These are phyloP conservation scores for Eruca vesicaria DNA, from an alignment of 441 rosid species.

Conservation along the genomic window DNA sequence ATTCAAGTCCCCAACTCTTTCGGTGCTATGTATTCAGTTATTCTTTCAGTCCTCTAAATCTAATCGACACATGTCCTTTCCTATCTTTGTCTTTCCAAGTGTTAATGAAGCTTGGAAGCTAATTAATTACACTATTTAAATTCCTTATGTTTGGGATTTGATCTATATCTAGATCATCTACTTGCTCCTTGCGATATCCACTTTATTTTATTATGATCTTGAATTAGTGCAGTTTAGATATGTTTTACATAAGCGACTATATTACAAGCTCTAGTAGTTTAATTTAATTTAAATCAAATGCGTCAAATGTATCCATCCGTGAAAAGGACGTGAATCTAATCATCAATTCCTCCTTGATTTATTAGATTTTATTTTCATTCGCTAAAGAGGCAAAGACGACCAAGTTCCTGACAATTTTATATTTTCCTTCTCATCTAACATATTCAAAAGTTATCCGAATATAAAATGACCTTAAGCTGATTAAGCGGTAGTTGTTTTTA, in stretches of 20 bases:
- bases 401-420: neutral
- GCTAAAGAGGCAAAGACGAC: neutral
- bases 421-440: neutral
- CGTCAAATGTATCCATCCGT: neutral
- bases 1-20: constrained; percentile 35
- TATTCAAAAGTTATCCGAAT: neutral
- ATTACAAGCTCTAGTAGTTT: neutral
- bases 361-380: neutral
- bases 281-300: neutral
- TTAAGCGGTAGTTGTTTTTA: constrained; percentile 13
- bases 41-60: constrained; percentile 11
- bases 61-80: constrained; percentile 2
- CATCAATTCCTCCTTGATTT: neutral
- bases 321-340: neutral
- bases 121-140: constrained; percentile 15
- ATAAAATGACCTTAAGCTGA: constrained; percentile 3
- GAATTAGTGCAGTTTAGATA: neutral
- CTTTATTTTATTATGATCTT: neutral
- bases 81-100: neutral
- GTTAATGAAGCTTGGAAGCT: constrained; percentile 31
- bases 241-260: neutral
- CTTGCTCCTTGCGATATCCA: neutral
- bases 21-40: constrained; percentile 10
- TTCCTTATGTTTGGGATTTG: neutral
- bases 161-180: neutral